A percentile compares a stretch with the other conserved stretches of the same genome.
These are phyloP conservation scores for Pezicula rhizophila DNA, from an alignment of 2,329 filamentous ascomycete genomes.

Conservation along the genomic window DNA sequence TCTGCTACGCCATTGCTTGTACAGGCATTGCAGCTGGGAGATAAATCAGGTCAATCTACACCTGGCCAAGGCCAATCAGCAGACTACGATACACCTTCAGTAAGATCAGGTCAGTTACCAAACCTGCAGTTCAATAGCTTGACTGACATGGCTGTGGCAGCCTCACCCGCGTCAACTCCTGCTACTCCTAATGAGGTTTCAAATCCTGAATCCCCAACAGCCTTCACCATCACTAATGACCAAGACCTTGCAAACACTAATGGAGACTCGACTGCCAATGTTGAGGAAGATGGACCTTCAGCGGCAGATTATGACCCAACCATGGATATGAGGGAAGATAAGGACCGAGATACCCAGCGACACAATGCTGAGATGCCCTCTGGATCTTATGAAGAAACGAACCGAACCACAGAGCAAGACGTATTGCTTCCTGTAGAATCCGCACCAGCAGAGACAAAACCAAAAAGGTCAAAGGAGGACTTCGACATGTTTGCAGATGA, in stretches of 20 bases:
- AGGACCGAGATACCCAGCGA: slow-evolving; percentile 61
- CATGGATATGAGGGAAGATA: slow-evolving; percentile 81
- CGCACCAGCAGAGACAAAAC: slow-evolving; percentile 29
- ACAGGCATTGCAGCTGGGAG: slow-evolving; percentile 42
- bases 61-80: slow-evolving; percentile 13
- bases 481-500: slow-evolving; percentile 90
- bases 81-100: slow-evolving; percentile 18
- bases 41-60: slow-evolving; percentile 26
- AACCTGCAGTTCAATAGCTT: background rate
- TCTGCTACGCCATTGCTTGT: slow-evolving; percentile 69
- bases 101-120: slow-evolving; percentile 30
- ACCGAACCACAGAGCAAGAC: slow-evolving; percentile 45
- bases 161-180: slow-evolving; percentile 29
- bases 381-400: slow-evolving; percentile 52
- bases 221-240: slow-evolving; percentile 60
- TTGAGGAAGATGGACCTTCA: slow-evolving; percentile 69
- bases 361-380: slow-evolving; percentile 50
- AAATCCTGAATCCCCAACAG: slow-evolving; percentile 29
- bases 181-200: slow-evolving; percentile 21
- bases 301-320: slow-evolving; percentile 90
- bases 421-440: slow-evolving; percentile 34
- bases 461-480: slow-evolving; percentile 51
- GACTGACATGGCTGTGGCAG: slow-evolving; percentile 15
- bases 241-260: slow-evolving; percentile 60
- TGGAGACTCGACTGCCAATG: slow-evolving; percentile 29